Evolutionary conservation across 2,329 filamentous ascomycete species (phyloP).

Genomic region (Botrytis squamosa): DNA sequence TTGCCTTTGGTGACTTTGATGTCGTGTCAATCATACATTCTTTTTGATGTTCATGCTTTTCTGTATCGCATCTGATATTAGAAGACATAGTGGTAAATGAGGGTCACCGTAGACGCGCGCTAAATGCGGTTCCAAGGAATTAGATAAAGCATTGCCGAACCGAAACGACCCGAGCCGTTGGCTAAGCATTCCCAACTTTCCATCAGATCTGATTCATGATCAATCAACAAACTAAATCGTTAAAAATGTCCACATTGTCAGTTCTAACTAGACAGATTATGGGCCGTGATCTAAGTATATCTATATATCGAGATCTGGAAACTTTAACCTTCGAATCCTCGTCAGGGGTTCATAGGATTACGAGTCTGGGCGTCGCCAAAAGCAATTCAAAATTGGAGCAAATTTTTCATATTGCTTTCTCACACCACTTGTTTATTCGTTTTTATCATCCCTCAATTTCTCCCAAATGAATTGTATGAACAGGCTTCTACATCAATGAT

Average conservation of each 20-base stretch:
- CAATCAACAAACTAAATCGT: background rate
- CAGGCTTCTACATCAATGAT: background rate
- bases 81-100: slow-evolving; percentile 1
- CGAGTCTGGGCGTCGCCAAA: slow-evolving; percentile 1
- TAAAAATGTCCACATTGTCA: background rate
- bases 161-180: slow-evolving; percentile 15
- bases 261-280: background rate
- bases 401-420: background rate
- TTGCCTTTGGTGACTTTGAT: slow-evolving; percentile 5
- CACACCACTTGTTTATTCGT: background rate
- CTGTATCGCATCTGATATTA: background rate
- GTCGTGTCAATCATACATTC: background rate
- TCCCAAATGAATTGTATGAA: background rate
- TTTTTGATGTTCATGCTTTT: slow-evolving; percentile 1
- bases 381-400: slow-evolving; percentile 5
- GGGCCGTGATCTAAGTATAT: background rate
- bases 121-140: background rate
- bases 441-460: background rate
- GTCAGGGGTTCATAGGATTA: slow-evolving; percentile 11
- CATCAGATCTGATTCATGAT: slow-evolving; percentile 2
- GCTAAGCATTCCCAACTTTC: background rate
- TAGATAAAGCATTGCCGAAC: background rate
- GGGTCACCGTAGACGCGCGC: slow-evolving; percentile 12
- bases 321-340: background rate
- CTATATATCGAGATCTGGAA: background rate